phyloP scores from a whole-genome alignment of 257 asterid genomes.

The Solanum paucissectum region DNA sequence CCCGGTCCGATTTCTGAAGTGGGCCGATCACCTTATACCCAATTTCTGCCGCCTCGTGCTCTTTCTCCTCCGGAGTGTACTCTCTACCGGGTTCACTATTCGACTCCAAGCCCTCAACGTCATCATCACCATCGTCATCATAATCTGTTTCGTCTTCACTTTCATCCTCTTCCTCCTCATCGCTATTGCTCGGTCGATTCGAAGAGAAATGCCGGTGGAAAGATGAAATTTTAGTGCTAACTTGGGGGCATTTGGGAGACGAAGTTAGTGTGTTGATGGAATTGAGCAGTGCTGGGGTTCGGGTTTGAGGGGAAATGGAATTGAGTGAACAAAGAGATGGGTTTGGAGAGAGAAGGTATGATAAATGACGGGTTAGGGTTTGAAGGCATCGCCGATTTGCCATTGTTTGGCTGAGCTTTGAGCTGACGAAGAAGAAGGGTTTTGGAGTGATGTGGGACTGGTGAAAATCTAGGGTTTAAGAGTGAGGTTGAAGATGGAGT shows the following conservation, averaged over 20 bases:
- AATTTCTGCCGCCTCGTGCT: constrained; percentile 29
- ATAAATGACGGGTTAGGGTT: constrained; percentile 17
- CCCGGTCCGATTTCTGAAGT: constrained; percentile 44
- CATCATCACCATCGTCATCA: neutral
- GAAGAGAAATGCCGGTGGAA: constrained; percentile 4
- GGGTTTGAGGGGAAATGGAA: constrained; percentile 21
- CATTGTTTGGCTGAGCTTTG: constrained; percentile 24
- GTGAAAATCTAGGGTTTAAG: neutral
- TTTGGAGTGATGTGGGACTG: neutral
- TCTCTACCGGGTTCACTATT: neutral
- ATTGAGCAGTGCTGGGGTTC: constrained; percentile 12
- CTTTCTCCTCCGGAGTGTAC: neutral
- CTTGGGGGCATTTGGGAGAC: neutral
- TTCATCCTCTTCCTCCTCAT: neutral
- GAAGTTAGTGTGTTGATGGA: constrained; percentile 4
- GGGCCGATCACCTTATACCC: constrained; percentile 75
- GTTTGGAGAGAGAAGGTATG: neutral
- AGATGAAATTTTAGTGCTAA: neutral
- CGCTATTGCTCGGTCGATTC: neutral
- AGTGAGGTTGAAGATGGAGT: neutral
- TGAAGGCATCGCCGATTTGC: constrained; percentile 61
- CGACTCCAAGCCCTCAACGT: neutral
- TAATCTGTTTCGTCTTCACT: constrained; percentile 2
- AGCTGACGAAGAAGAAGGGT: neutral
- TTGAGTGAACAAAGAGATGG: constrained; percentile 12